These are phyloP conservation scores for Phoenix dactylifera DNA, from an alignment of 176 grass and related monocot species.

Conservation along the genomic window DNA sequence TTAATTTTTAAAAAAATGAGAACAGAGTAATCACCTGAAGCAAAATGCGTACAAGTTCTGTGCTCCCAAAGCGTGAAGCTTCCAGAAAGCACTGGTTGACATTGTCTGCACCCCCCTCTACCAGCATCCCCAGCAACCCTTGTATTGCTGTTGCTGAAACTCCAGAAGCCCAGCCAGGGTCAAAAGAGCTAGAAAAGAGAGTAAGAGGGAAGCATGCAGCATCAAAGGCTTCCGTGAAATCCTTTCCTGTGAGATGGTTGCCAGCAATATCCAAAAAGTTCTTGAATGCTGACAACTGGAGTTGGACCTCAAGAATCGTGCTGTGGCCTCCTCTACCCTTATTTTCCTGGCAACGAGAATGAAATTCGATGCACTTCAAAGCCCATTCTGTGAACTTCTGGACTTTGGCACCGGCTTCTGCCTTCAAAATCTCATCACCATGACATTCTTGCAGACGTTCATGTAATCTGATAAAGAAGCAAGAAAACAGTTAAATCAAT, in stretches of 20 bases:
- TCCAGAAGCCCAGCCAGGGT: slow-evolving; percentile 73
- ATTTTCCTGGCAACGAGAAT: slow-evolving; percentile 43
- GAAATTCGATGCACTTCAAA: slow-evolving; percentile 71
- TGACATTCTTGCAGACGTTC: slow-evolving; percentile 92
- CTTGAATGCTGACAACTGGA: slow-evolving; percentile 81
- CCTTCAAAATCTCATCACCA: slow-evolving; percentile 82
- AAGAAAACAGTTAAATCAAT: slow-evolving; percentile 9
- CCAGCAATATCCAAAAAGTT: slow-evolving; percentile 84
- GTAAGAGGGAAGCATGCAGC: slow-evolving; percentile 96
- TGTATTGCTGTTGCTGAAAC: slow-evolving; percentile 62
- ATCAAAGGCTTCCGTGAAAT: slow-evolving; percentile 96
- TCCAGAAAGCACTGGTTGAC: slow-evolving; percentile 99
- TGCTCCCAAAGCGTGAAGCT: slow-evolving; percentile 89
- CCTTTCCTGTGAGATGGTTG: slow-evolving; percentile 85
- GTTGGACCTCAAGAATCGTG: slow-evolving; percentile 78
- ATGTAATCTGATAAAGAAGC: slow-evolving; percentile 41
- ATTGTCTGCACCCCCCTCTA: slow-evolving; percentile 96
- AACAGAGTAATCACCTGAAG: slow-evolving; percentile 42
- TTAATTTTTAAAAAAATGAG: too few species aligned
- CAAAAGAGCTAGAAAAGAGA: slow-evolving; percentile 76
- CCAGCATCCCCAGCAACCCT: slow-evolving; percentile 76
- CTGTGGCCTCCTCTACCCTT: slow-evolving; percentile 47
- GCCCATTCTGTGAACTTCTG: slow-evolving; percentile 98
- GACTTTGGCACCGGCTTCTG: slow-evolving; percentile 77
- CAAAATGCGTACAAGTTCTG: slow-evolving; percentile 86